Base-by-base conservation (phyloP, 352 stramenopile genomes). In the Saprolegnia diclina region DNA sequence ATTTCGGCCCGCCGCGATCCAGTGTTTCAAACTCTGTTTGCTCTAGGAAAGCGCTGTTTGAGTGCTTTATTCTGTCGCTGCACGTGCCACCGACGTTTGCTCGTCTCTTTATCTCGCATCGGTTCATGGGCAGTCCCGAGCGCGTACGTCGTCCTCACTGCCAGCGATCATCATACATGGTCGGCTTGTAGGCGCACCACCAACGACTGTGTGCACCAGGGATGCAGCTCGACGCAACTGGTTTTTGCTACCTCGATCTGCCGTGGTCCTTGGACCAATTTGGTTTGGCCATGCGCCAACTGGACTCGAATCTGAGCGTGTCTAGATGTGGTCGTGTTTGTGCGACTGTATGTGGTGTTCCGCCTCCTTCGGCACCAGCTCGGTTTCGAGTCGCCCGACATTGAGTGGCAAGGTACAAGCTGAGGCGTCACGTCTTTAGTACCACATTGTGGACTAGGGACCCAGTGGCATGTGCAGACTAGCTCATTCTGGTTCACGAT, bases 321-420 rank as follows among this genome's bases (percentile, higher is more conserved):
- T 32, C 13, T 61, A 69, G 63, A 69, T 21, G 63, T 61, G 21
- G 32, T 69, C 5, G 63, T 61, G 18, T 69, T 69, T 48, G 9
- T 69, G 11, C 63, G 63, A 11, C 45, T 69, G 11, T 69, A 69
- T 21, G 26, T 69, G 21, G n/a, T 69, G 13, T 69, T 69, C 22
- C 63, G 63, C 45, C 35, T 24, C 10, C 38, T 69, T 13, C 63
- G 63, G 9, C 63, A 69, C 32, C 63, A 42, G 21, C 38, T 63
- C n/a, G 63, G 63, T 3, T 63, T 69, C 54, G 63, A 69, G 26
- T 69, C 63, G 21, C 42, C 54, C 38, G 63, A 69, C 40, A 69
- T 69, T 61, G 48, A 59, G 46, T 69, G 45, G 45, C 63, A 61
- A 29, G 63, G 63, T 69, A n/a, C n/a, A n/a, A n/a, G n/a, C n/a